Percentiles rank a stretch among this genome's conserved stretches.
phyloP scores from a whole-genome alignment of 1,284 basidiomycete species.

The Golubevia pallescens region DNA sequence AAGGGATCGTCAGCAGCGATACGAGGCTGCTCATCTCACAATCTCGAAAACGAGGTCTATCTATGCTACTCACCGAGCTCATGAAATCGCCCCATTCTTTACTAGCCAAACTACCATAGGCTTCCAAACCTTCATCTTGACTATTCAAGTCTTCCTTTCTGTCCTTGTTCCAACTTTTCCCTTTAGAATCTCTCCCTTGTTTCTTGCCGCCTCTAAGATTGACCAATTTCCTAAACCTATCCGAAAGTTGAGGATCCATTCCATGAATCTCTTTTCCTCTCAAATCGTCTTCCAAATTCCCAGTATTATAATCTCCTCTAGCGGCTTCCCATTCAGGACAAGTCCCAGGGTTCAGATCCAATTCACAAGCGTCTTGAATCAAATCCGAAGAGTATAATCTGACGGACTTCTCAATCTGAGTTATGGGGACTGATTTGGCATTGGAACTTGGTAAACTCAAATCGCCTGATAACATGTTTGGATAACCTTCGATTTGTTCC shows the following conservation, averaged over 20 bases:
- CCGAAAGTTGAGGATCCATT: conserved; percentile 47
- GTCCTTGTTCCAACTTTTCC: neutral
- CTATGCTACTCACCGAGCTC: conserved; percentile 6
- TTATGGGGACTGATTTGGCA: conserved; percentile 43
- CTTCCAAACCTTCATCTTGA: conserved; percentile 23
- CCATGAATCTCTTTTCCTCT: conserved; percentile 16
- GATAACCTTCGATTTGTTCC: conserved; percentile 48
- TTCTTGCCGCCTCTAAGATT: conserved; percentile 30
- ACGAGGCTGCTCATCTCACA: neutral
- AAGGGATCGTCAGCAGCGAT: neutral
- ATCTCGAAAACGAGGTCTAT: neutral
- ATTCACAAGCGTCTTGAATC: conserved; percentile 42
- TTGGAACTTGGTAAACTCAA: conserved; percentile 21
- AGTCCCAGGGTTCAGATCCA: conserved; percentile 18
- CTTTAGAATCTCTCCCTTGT: neutral
- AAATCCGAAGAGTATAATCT: conserved; percentile 52
- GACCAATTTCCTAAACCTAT: conserved; percentile 52
- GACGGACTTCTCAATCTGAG: conserved; percentile 49
- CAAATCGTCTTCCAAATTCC: conserved; percentile 7
- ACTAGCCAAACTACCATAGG: conserved; percentile 32
- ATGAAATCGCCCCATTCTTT: conserved; percentile 55
- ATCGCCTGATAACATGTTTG: conserved; percentile 37
- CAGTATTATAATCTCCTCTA: neutral
- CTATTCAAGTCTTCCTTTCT: neutral
- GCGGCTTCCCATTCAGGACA: conserved; percentile 47